Base-by-base conservation (phyloP, 768 basidiomycete species). In the Termitomyces heimii region DNA sequence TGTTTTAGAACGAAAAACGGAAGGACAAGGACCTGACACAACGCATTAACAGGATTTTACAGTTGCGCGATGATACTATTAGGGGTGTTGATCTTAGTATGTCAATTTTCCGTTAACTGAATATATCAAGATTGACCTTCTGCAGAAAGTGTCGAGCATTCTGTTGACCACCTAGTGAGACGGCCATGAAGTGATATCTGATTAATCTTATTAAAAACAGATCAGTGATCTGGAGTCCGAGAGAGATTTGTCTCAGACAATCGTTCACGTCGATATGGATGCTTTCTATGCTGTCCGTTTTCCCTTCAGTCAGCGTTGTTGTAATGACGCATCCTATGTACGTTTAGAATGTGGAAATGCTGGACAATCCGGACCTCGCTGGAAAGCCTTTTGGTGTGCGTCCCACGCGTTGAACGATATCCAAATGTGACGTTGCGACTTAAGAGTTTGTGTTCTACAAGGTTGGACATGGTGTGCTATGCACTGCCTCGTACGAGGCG, bases 231-330 rank as follows among this genome's bases (percentile, higher is more conserved):
- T 96, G 4, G 93, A 96, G 68, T 71, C 77, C 2, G 77, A 82
- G 50, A 75, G 94, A 46, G 94, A 98, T 68, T 72, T 98, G 29
- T 80, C 81, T 2, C 91, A 95, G 69, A 80, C 73, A 20, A 91
- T 99, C 58, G 90, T 98, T 5, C 94, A 98, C 67, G 86, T 97
- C 31, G 97, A 99, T 66, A 94, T 95, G 84, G 96, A 98, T 68
- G 92, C 93, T 4, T 97, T 96, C 73, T 94, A 81, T 61, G 89
- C 90, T 1, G 78, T 78, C 54, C 53, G 74, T 68, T 13, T 39
- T 44, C 39, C 6, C 9, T 29, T 9, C 32, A 49, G 8, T 39
- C 34, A 35, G 16, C 28, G 51, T 18, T 50, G 28, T 46, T 51
- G 31, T 9, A 4, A 35, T 47, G 10, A 54, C 29, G 13, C 10